Conservation (phyloP, 1,139 yeast species). For the Saccharomycopsis crataegensis region DNA sequence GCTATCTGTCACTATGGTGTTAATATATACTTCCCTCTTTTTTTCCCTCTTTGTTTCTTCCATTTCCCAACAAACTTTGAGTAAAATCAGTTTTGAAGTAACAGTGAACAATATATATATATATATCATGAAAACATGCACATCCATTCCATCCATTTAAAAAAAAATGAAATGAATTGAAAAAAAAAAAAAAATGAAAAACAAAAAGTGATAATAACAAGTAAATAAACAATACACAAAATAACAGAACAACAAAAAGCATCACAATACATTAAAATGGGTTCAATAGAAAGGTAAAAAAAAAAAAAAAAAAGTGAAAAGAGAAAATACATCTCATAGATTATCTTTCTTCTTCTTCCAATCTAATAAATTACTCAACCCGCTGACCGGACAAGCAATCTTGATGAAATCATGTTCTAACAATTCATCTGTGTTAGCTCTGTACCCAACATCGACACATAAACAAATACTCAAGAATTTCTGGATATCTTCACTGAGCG, state of each 20-base stretch:
- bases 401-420: slow-evolving; percentile 72
- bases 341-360: slow-evolving; percentile 40
- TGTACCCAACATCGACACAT: slow-evolving; percentile 87
- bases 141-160: too few relatives aligned
- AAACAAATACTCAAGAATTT: slow-evolving; percentile 85
- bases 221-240: not conserved
- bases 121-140: too few relatives aligned
- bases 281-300: not conserved
- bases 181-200: not conserved
- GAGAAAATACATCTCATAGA: not conserved
- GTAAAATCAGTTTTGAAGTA: too few relatives aligned
- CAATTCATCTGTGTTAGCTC: slow-evolving; percentile 87
- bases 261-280: not conserved
- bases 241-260: not conserved
- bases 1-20: too few relatives aligned
- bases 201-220: slow-evolving; percentile 32
- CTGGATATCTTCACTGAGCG: slow-evolving; percentile 70
- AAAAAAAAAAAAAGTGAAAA: not conserved
- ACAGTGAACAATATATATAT: too few relatives aligned
- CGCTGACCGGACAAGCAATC: slow-evolving; percentile 62
- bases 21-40: too few relatives aligned
- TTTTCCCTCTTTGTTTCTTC: too few relatives aligned
- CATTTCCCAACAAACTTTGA: too few relatives aligned
- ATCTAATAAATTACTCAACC: slow-evolving; percentile 61
- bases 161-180: not conserved